phyloP scores from a whole-genome alignment of 2,329 filamentous ascomycete species.

The Penicillium freii region DNA sequence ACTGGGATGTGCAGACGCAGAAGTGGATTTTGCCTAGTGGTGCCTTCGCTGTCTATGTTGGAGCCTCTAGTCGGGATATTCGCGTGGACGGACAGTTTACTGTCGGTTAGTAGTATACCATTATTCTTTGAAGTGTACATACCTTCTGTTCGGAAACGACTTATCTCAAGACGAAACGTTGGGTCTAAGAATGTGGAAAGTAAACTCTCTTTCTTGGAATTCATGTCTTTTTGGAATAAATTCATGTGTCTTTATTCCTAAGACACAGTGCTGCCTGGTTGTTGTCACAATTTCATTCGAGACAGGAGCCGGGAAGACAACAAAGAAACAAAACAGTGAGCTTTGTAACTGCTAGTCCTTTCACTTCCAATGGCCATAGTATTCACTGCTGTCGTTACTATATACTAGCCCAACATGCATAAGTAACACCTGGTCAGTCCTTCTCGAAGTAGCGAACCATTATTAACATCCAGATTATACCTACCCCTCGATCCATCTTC shows the following conservation, averaged over 20 bases:
- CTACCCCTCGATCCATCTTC: not conserved
- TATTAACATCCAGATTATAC: not conserved
- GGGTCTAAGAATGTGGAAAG: not conserved
- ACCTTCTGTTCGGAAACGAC: not conserved
- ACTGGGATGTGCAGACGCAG: constrained; percentile 35
- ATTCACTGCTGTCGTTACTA: not conserved
- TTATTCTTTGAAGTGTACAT: not conserved
- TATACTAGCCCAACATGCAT: not conserved
- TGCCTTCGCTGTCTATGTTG: constrained; percentile 23
- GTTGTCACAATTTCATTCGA: not conserved
- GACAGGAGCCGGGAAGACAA: not conserved
- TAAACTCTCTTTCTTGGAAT: not conserved
- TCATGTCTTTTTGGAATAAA: not conserved
- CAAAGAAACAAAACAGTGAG: not conserved
- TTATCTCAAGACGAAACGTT: not conserved
- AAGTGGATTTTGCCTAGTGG: constrained; percentile 33
- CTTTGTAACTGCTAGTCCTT: not conserved
- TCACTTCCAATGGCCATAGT: not conserved
- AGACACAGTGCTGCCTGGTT: not conserved
- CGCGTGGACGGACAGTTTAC: constrained; percentile 9
- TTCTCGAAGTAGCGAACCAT: not conserved
- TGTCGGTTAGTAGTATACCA: not conserved
- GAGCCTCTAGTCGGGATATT: constrained; percentile 24
- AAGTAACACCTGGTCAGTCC: not conserved
- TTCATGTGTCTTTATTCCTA: not conserved